phyloP scores from a whole-genome alignment of 371 early-diverging fungal genomes.

The Nematocida sp. region DNA sequence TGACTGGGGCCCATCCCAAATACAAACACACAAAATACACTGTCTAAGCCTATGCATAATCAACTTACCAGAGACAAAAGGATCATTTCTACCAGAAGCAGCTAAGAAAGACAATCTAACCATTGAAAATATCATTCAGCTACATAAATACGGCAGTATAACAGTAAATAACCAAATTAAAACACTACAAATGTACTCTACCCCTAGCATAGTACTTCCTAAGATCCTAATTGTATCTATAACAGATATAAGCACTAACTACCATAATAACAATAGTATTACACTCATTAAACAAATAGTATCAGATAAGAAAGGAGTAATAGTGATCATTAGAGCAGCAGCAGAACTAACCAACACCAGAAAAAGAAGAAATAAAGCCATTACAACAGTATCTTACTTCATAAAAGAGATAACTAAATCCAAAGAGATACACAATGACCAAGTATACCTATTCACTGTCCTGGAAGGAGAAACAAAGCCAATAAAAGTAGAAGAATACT shows the following conservation, averaged over 20 bases:
- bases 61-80: conserved; percentile 3
- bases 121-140: not conserved
- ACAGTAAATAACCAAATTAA: not conserved
- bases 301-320: not conserved
- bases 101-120: not conserved
- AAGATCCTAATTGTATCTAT: no score
- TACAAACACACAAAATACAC: no score
- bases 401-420: not conserved
- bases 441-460: no score
- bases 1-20: no score
- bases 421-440: not conserved
- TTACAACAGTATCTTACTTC: not conserved
- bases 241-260: no score
- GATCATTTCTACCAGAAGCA: not conserved
- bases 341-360: not conserved
- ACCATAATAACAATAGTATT: no score
- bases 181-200: no score
- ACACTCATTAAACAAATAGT: not conserved
- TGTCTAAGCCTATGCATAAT: not conserved
- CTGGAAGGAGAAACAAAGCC: no score
- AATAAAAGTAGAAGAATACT: no score
- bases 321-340: conserved; percentile 3
- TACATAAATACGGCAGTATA: conserved; percentile 15
- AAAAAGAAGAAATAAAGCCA: not conserved
- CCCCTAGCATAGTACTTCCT: no score